Conservation (phyloP, 2,329 filamentous ascomycete genomes). For the Beauveria varroae region DNA sequence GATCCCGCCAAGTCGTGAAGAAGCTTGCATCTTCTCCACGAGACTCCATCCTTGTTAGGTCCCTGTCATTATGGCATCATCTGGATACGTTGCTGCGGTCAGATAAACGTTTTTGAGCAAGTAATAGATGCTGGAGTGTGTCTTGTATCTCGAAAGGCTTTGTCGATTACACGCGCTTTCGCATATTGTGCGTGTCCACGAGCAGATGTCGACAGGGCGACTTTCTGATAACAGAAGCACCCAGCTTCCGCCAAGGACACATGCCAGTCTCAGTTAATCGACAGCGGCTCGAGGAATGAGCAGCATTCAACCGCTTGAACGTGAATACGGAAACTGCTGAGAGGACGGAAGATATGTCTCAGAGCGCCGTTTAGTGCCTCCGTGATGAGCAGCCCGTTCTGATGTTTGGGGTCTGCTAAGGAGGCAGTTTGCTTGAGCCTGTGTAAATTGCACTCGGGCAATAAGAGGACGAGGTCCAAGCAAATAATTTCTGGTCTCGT, state of each 20-base stretch:
- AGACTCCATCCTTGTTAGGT: no score
- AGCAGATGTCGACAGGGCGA: neutral
- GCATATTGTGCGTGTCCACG: neutral
- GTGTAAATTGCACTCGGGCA: neutral
- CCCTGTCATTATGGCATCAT: no score
- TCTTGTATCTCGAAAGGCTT: no score
- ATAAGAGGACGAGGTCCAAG: neutral
- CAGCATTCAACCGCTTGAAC: neutral
- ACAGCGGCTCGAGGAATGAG: neutral
- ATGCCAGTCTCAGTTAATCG: neutral
- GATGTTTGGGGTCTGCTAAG: neutral
- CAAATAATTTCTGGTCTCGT: neutral
- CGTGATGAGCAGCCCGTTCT: neutral
- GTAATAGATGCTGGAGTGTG: no score
- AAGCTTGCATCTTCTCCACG: no score
- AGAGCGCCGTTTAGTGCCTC: neutral
- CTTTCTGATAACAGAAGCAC: neutral
- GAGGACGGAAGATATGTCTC: neutral
- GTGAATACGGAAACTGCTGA: neutral
- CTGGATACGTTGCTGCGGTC: fast-evolving
- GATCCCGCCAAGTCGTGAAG: no score
- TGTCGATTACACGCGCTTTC: neutral
- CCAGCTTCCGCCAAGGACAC: neutral
- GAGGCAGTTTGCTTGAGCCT: neutral
- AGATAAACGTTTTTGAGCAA: no score